Evolutionary conservation across 345 rosid species (phyloP).

Genomic region (Raphanus raphanistrum): DNA sequence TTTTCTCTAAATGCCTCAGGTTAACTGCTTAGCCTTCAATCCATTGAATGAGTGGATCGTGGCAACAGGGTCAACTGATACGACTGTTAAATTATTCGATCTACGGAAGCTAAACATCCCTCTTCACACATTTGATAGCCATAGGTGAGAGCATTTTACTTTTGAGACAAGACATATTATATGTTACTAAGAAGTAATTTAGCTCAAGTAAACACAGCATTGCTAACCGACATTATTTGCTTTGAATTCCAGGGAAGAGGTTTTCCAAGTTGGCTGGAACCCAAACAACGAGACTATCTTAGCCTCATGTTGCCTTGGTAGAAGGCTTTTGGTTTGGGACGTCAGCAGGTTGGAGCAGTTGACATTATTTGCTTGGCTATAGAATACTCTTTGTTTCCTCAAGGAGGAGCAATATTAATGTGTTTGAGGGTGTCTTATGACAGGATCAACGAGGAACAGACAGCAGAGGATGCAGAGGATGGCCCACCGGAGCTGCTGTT

Average conservation of each 20-base stretch:
- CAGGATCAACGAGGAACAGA: constrained; percentile 79
- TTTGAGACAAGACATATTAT: not conserved
- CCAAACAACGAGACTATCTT: constrained; percentile 96
- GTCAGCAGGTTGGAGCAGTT: constrained; percentile 76
- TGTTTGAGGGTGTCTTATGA: constrained; percentile 16
- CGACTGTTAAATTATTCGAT: constrained; percentile 94
- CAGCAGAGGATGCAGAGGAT: constrained; percentile 88
- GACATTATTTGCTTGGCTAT: constrained; percentile 9
- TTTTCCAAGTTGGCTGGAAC: constrained; percentile 98
- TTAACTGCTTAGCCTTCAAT: constrained; percentile 96
- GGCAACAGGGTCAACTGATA: constrained; percentile 98
- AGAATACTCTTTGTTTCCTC: not conserved
- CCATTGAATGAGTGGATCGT: constrained; percentile 99
- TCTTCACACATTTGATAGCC: constrained; percentile 92
- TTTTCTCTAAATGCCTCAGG: constrained; percentile 49
- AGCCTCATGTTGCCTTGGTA: constrained; percentile 98
- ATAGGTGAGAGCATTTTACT: constrained; percentile 59
- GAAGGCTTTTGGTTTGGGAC: constrained; percentile 99
- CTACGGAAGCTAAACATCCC: constrained; percentile 79
- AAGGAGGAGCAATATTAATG: not conserved
- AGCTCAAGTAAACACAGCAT: not conserved
- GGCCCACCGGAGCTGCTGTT: constrained; percentile 99
- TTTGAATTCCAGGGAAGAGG: constrained; percentile 79
- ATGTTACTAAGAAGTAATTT: constrained; percentile 1
- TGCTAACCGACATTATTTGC: constrained; percentile 1